Evolutionary conservation across 495 filamentous ascomycete species (phyloP), one percentile per base, ranked within the genome.

Genomic region (Trichoderma parareesei): DNA sequence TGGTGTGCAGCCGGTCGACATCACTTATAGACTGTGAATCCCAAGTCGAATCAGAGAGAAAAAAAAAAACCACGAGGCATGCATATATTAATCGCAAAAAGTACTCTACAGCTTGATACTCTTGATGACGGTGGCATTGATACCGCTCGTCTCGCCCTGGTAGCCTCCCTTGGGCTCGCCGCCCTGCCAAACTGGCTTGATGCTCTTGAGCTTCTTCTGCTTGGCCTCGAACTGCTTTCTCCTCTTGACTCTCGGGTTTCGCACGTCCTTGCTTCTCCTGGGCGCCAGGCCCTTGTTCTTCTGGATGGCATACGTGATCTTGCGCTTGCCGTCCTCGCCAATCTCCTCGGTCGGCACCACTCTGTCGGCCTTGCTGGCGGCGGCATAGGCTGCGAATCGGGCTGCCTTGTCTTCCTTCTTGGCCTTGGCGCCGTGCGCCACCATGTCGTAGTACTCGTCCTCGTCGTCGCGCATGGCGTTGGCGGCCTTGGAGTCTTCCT

Each of bases 211-310:
- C 83, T 97, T 97, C 88, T 95, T 97, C 82, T 91, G 88, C 82
- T 95, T 96, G 67, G 90, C 86, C 69, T 93, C 92, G 76, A 82
- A 98, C 85, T 87, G 90, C 85, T 89, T 89, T 77, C 90, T 84
- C 89, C 97, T 98, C 88, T 98, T 98, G 64, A 98, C 92, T 41
- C 94, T 82, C 14, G 95, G 94, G 77, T 98, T 98, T 66, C 94
- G 82, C 60, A 90, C 86, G 63, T 94, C 90, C 84, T 98, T 97
- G 83, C 87, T 95, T 62, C 94, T 82, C 72, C 89, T 85, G 61
- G 93, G 90, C 68, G 90, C 86, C 68, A 98, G 79, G 41, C 95
- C 94, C 82, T 96, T 97, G 76, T 98, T 98, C 85, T 97, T 96
- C 82, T 92, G 81, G 72, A 98, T 98, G 73, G 86, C 82, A 77